Conservation (phyloP, 129 eudicot species). For the Pittosporum tobira region DNA sequence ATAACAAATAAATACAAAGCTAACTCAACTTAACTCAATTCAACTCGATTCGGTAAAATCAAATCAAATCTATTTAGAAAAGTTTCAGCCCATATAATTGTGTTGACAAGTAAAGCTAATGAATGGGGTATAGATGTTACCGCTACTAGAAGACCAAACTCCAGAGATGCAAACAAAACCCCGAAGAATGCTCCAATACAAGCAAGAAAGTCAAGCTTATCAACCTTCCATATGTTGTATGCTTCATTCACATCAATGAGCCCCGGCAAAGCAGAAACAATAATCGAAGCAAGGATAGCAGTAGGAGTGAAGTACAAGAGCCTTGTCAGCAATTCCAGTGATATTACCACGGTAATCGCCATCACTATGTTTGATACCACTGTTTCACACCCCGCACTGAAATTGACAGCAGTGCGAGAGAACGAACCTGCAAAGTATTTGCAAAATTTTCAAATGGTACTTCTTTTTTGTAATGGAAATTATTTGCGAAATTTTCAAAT, state of each 20-base stretch:
- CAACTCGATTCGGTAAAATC: no score
- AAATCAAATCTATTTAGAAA: no score
- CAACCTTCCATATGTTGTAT: constrained; percentile 44
- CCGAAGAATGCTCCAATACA: constrained; percentile 58
- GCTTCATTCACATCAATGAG: constrained; percentile 52
- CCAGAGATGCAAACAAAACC: constrained; percentile 39
- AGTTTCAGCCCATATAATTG: no score
- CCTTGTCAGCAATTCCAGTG: constrained; percentile 30
- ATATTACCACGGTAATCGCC: constrained; percentile 30
- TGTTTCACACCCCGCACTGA: constrained; percentile 47
- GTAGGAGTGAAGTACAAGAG: constrained; percentile 41
- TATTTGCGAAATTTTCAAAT: no score
- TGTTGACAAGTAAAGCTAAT: no score
- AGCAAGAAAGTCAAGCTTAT: constrained; percentile 55
- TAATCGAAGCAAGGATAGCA: constrained; percentile 48
- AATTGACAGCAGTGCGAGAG: constrained; percentile 47
- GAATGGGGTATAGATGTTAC: constrained; percentile 20
- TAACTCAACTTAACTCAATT: no score
- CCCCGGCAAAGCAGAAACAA: constrained; percentile 43
- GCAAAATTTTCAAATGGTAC: no score
- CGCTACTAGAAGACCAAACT: constrained; percentile 53
- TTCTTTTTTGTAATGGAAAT: no score
- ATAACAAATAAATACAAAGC: no score
- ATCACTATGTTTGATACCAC: constrained; percentile 46
- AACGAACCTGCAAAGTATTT: constrained; percentile 34